phyloP scores from a whole-genome alignment of 139 green algal species.

The Micromonas pusilla region DNA sequence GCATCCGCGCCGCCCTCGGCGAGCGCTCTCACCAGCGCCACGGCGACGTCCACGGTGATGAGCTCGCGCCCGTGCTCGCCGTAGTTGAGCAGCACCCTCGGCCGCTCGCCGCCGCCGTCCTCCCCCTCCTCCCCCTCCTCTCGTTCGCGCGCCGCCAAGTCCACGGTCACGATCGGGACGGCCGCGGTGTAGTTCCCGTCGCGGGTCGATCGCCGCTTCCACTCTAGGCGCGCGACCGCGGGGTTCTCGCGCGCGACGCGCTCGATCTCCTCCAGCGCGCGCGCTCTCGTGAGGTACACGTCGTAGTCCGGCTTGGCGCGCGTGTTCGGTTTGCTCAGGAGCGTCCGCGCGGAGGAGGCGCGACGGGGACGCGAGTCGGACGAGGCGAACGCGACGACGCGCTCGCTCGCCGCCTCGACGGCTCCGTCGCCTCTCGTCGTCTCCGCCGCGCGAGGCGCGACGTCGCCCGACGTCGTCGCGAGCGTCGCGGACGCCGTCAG shows the following conservation, averaged over 20 bases:
- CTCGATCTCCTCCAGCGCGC: not conserved
- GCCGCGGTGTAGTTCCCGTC: not conserved
- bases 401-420: too few relatives aligned
- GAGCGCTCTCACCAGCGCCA: conserved; percentile 66
- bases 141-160: not conserved
- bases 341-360: not conserved
- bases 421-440: too few relatives aligned
- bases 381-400: too few relatives aligned
- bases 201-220: not conserved
- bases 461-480: too few relatives aligned
- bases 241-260: not conserved
- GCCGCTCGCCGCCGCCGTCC: not conserved
- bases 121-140: not conserved
- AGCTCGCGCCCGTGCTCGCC: conserved; percentile 87
- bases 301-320: conserved; percentile 1
- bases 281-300: not conserved
- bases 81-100: conserved; percentile 61
- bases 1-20: conserved; percentile 33
- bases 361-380: not conserved
- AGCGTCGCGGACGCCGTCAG: too few relatives aligned
- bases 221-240: not conserved
- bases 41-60: conserved; percentile 69
- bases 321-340: not conserved
- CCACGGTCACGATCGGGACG: not conserved
- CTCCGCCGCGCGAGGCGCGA: too few relatives aligned